Percentiles rank a stretch among this genome's conserved stretches.
phyloP scores from a whole-genome alignment of 768 basidiomycete genomes.

The Suillus luteus region DNA sequence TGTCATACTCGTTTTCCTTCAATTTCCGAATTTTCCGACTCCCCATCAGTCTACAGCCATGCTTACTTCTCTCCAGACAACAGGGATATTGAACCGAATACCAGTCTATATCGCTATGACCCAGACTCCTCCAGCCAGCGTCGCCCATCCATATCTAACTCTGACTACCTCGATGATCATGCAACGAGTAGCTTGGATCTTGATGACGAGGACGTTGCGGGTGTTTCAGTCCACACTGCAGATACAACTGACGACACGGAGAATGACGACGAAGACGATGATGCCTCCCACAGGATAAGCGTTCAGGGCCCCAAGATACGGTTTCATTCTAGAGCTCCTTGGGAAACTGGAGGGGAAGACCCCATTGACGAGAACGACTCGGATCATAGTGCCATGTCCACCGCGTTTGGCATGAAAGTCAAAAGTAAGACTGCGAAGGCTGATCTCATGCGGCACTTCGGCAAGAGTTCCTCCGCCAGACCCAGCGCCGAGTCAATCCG shows the following conservation, averaged over 20 bases:
- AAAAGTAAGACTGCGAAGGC: conserved; percentile 31
- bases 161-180: conserved; percentile 47
- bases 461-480: conserved; percentile 49
- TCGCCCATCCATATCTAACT: conserved; percentile 32
- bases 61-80: conserved; percentile 53
- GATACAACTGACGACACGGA: conserved; percentile 38
- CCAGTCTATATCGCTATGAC: conserved; percentile 31
- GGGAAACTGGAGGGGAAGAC: conserved; percentile 67
- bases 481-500: conserved; percentile 68
- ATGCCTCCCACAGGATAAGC: conserved; percentile 57
- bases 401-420: conserved; percentile 32
- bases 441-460: conserved; percentile 48
- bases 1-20: conserved; percentile 51
- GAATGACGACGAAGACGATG: conserved; percentile 43
- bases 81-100: conserved; percentile 34
- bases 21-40: conserved; percentile 60
- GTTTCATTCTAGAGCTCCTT: conserved; percentile 79
- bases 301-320: conserved; percentile 82
- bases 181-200: conserved; percentile 57
- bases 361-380: conserved; percentile 47
- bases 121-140: conserved; percentile 28
- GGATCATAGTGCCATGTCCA: conserved; percentile 38
- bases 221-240: conserved; percentile 31
- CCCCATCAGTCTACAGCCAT: conserved; percentile 70
- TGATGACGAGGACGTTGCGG: conserved; percentile 43